Evolutionary conservation across 2,329 filamentous ascomycete species (phyloP).

Genomic region (Calonectria fujianensis): DNA sequence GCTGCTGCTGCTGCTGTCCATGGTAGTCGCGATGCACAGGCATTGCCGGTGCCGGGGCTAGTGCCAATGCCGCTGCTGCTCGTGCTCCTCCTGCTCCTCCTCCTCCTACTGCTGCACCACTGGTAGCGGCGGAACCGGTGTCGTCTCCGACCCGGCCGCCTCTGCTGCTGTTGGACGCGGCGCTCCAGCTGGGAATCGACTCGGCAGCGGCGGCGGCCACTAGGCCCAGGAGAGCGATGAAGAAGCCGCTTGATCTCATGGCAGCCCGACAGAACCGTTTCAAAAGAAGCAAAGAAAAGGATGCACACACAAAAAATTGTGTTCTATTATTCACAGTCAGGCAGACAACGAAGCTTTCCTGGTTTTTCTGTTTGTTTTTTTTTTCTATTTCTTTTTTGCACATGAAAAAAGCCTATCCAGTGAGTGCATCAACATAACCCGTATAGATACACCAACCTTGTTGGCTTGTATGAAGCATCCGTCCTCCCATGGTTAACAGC

Average conservation of each 20-base stretch:
- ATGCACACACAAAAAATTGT: not conserved
- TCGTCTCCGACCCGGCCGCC: conserved; percentile 5
- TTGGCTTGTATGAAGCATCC: not conserved
- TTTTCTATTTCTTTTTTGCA: not conserved
- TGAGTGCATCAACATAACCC: not conserved
- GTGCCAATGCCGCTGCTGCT: too few species aligned
- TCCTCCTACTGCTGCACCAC: not conserved
- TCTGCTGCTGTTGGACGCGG: not conserved
- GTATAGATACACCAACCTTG: not conserved
- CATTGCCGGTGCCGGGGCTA: too few species aligned
- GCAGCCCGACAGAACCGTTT: not conserved
- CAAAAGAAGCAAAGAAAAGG: not conserved
- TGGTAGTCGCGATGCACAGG: too few species aligned
- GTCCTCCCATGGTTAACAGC: not conserved
- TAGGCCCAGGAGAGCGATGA: conserved; percentile 5
- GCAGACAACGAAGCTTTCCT: not conserved
- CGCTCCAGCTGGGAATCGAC: not conserved
- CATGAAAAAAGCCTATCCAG: not conserved
- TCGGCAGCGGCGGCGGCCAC: conserved; percentile 15
- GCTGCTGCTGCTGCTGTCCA: not conserved
- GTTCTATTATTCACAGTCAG: not conserved
- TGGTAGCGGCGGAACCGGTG: conserved; percentile 3
- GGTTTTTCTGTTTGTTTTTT: too few species aligned
- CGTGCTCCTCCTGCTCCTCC: too few species aligned
- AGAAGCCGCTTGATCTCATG: conserved; percentile 5